These are phyloP conservation scores for Vanrija humicola DNA, from an alignment of 1,284 basidiomycete genomes.

Conservation along the genomic window DNA sequence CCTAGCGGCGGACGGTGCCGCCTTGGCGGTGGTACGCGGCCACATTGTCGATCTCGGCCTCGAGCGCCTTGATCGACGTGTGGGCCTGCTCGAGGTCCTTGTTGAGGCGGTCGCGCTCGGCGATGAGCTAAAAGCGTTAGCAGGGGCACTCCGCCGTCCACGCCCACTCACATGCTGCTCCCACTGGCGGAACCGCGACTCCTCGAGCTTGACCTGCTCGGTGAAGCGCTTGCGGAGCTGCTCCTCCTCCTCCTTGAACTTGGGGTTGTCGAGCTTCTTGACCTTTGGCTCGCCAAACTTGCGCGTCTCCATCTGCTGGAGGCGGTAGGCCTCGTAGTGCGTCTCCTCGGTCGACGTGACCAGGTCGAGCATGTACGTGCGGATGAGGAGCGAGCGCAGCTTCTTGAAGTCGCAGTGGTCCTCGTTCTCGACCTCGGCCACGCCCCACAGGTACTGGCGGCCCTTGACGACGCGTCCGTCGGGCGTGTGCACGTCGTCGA, in stretches of 20 bases:
- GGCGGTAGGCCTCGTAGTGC: slow-evolving; percentile 98
- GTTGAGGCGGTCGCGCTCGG: slow-evolving; percentile 93
- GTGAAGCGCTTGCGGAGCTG: slow-evolving; percentile 94
- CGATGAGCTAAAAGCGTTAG: slow-evolving; percentile 59
- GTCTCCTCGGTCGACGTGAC: slow-evolving; percentile 92
- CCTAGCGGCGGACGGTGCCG: slow-evolving; percentile 38
- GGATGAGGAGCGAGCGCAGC: slow-evolving; percentile 89
- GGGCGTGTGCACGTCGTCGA: slow-evolving; percentile 82
- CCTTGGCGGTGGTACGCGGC: slow-evolving; percentile 68
- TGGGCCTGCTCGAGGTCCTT: slow-evolving; percentile 87
- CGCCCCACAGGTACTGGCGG: slow-evolving; percentile 99
- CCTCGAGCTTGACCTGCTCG: slow-evolving; percentile 99
- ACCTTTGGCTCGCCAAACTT: slow-evolving; percentile 99
- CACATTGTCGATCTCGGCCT: slow-evolving; percentile 81
- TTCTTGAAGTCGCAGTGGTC: slow-evolving; percentile 95
- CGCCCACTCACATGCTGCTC: slow-evolving; percentile 79
- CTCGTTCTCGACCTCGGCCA: slow-evolving; percentile 73
- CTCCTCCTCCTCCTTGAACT: slow-evolving; percentile 99
- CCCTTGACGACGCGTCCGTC: slow-evolving; percentile 96
- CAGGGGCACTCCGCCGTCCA: slow-evolving; percentile 1
- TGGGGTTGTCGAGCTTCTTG: slow-evolving; percentile 98
- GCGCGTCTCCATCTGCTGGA: slow-evolving; percentile 99
- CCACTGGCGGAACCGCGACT: slow-evolving; percentile 97
- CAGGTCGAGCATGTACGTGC: slow-evolving; percentile 98
- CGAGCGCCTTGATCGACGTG: slow-evolving; percentile 83